Conservation (phyloP, 2,329 filamentous ascomycete species). For the Zymoseptoria passerinii region DNA sequence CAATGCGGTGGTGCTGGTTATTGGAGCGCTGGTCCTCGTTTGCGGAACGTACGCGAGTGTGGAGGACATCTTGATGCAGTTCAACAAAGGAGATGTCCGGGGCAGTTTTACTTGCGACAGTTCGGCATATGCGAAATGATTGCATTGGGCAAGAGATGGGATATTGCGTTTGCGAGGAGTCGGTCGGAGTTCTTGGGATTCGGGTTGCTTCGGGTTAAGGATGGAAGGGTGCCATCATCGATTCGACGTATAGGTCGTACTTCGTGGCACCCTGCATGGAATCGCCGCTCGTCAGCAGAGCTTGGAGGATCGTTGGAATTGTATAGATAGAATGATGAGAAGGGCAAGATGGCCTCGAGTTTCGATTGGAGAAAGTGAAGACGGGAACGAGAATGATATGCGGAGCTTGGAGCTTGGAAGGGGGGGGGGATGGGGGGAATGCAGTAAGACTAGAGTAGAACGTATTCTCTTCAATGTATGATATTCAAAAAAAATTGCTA, state of each 20-base stretch:
- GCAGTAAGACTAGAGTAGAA: too few relatives aligned
- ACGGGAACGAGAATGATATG: not conserved
- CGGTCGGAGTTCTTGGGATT: not conserved
- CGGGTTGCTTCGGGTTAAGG: not conserved
- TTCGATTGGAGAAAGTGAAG: not conserved
- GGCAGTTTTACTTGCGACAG: conserved; percentile 36
- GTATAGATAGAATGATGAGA: not conserved
- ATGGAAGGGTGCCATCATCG: not conserved
- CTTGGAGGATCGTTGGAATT: not conserved
- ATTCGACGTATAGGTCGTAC: not conserved
- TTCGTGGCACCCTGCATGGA: not conserved
- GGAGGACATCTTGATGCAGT: conserved; percentile 37
- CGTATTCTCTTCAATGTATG: too few relatives aligned
- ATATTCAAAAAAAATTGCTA: too few relatives aligned
- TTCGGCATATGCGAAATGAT: conserved; percentile 12
- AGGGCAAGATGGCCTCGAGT: not conserved
- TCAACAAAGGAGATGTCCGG: conserved; percentile 31
- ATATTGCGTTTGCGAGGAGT: not conserved
- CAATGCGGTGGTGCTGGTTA: conserved; percentile 37
- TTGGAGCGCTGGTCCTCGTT: conserved; percentile 26
- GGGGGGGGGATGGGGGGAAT: too few relatives aligned
- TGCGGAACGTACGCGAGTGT: conserved; percentile 40
- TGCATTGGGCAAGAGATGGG: not conserved
- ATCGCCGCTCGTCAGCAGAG: not conserved
- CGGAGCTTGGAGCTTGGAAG: too few relatives aligned